Conservation (phyloP, 306 rosid genomes). For the Amphicarpaea edgeworthii region DNA sequence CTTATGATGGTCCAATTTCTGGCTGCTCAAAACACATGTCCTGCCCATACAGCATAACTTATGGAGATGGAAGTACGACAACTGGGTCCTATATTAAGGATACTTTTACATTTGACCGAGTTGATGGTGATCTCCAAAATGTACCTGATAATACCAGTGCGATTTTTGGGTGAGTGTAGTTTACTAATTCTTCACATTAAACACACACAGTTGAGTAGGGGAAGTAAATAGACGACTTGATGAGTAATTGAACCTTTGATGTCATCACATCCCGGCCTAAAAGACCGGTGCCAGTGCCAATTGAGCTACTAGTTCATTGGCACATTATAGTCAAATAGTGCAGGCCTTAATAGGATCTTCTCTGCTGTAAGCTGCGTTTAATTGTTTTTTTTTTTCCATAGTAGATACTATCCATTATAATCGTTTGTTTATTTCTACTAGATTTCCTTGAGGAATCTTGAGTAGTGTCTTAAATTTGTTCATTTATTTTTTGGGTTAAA, state of each 20-base stretch:
- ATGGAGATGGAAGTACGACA: slow-evolving; percentile 91
- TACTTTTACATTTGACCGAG: slow-evolving; percentile 59
- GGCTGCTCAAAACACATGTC: slow-evolving; percentile 60
- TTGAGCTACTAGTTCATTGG: slow-evolving; percentile 12
- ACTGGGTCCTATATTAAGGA: slow-evolving; percentile 81
- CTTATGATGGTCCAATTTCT: slow-evolving; percentile 57
- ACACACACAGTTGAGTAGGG: slow-evolving; percentile 9
- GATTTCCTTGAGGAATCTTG: slow-evolving; percentile 21
- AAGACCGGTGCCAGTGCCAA: background rate
- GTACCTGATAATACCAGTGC: slow-evolving; percentile 54
- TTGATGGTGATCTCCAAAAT: slow-evolving; percentile 57
- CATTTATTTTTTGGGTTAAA: slow-evolving; percentile 4
- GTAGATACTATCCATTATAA: background rate
- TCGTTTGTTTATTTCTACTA: background rate
- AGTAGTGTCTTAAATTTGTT: slow-evolving; percentile 22
- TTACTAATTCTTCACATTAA: slow-evolving; percentile 20
- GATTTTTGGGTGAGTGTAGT: slow-evolving; percentile 76
- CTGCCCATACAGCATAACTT: slow-evolving; percentile 71
- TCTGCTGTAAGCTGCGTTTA: background rate
- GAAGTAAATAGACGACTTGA: slow-evolving; percentile 11
- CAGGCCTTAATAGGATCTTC: background rate
- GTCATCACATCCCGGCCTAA: slow-evolving; percentile 2
- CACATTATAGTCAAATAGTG: background rate
- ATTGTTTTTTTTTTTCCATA: background rate
- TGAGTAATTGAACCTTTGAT: slow-evolving; percentile 30